Evolutionary conservation across 495 filamentous ascomycete genomes (phyloP).

Genomic region (Thozetella sp.): DNA sequence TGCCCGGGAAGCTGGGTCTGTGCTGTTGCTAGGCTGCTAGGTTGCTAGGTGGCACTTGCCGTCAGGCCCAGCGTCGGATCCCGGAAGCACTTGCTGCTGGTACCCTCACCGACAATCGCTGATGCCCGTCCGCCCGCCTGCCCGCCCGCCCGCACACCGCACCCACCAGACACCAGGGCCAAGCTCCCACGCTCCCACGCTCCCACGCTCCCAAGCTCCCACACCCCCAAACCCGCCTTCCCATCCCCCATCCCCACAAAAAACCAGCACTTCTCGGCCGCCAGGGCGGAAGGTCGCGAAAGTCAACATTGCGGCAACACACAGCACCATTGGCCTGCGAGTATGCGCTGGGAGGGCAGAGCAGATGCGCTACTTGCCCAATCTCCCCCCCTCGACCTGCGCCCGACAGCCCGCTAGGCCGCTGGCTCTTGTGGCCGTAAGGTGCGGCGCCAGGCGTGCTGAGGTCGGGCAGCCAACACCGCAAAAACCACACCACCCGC

Average conservation of each 20-base stretch:
- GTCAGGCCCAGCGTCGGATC: neutral
- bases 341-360: conserved; percentile 11
- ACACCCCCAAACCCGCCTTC: neutral
- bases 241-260: conserved; percentile 1
- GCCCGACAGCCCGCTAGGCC: conserved; percentile 6
- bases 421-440: neutral
- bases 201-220: no score
- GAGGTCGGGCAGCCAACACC: neutral
- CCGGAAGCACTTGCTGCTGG: neutral
- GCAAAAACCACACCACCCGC: neutral
- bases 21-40: neutral
- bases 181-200: no score
- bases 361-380: conserved; percentile 6
- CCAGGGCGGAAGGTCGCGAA: no score
- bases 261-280: conserved; percentile 3
- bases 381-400: conserved; percentile 10
- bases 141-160: no score
- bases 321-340: conserved; percentile 23
- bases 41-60: neutral
- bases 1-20: neutral
- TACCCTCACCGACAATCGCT: neutral
- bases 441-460: neutral
- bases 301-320: conserved; percentile 13
- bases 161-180: no score
- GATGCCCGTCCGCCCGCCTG: no score